Evolutionary conservation across 495 filamentous ascomycete species (phyloP).

Genomic region (Barbatosphaeria neglecta): DNA sequence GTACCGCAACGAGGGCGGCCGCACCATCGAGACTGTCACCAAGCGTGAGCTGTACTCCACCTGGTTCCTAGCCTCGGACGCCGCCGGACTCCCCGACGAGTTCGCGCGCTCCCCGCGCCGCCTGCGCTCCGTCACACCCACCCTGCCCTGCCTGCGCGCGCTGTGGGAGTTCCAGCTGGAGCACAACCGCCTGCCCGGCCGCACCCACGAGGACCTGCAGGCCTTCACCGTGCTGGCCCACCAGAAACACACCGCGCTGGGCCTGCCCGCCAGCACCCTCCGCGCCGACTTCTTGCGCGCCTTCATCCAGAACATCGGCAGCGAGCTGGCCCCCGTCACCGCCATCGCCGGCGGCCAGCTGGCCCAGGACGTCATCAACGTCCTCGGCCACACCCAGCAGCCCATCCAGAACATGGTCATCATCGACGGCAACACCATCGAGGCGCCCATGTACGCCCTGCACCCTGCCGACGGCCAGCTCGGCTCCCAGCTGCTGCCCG

Average conservation of each 20-base stretch:
- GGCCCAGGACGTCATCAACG: slow-evolving; percentile 95
- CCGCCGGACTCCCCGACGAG: slow-evolving; percentile 59
- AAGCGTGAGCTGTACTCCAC: slow-evolving; percentile 85
- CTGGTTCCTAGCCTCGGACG: slow-evolving; percentile 61
- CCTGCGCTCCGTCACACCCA: slow-evolving; percentile 62
- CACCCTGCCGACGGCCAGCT: slow-evolving; percentile 40
- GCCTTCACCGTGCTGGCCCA: slow-evolving; percentile 66
- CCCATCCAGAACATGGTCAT: slow-evolving; percentile 90
- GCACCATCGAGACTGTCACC: neutral
- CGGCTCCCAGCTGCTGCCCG: neutral
- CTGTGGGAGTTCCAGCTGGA: slow-evolving; percentile 65
- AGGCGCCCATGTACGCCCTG: slow-evolving; percentile 68
- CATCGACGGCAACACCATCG: slow-evolving; percentile 74
- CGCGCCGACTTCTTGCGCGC: slow-evolving; percentile 65
- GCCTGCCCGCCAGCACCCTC: slow-evolving; percentile 65
- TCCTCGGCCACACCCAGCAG: slow-evolving; percentile 78
- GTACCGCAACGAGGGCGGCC: slow-evolving; percentile 54
- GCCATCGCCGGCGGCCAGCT: slow-evolving; percentile 83
- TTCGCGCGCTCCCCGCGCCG: slow-evolving; percentile 52
- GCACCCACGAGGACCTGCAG: slow-evolving; percentile 45
- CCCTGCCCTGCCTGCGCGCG: slow-evolving; percentile 70
- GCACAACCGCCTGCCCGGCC: slow-evolving; percentile 43
- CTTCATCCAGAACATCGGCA: slow-evolving; percentile 70
- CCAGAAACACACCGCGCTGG: slow-evolving; percentile 61
- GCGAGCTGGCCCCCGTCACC: slow-evolving; percentile 75